Base-by-base conservation (phyloP, 768 basidiomycete species). In the Clitopilus passeckerianus region DNA sequence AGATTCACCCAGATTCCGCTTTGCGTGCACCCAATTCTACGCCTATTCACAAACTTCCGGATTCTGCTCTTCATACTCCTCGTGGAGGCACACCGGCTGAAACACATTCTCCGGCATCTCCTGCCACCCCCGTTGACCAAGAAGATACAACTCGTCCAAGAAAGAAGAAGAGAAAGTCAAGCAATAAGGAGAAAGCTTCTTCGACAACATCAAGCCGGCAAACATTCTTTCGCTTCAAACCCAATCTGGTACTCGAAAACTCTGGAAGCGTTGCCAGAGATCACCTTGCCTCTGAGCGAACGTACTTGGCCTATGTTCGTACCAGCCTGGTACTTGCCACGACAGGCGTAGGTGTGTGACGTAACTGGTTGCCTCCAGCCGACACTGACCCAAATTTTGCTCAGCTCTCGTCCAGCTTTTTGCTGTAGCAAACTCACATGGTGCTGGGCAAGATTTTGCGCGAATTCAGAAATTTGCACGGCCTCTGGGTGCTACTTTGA, bases 181-280 rank as follows among this genome's bases (percentile, higher is more conserved):
- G 20, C 14, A 14, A 16, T 9, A 50, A 50, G 46, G 22, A 50
- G 46, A 50, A 50, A 12, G 46, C 46, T 50, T 7, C 3, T n/a
- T 16, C 22, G 12, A 18, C 20, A 5, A 4, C 18, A 50, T 20
- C 10, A 4, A 3, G 27, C 27, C 3, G 46, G 46, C 5, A 18
- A 18, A 50, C 22, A 5, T 16, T 50, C 6, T 5, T 50, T n/a
- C 22, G 12, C 22, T 50, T 67, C 9, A 56, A 56, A 14, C 63
- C 64, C 1, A 14, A 60, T 9, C 57, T 65, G 4, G 35, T 66
- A 1, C 71, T 87, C 33, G 78, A 85, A 65, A 87, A 87, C 66
- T 77, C 77, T 20, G 86, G 86, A 8, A 86, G 80, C 62, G 83
- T 85, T 1, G 86, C 86, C 7, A 77, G 86, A 9, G 86, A 87